These are phyloP conservation scores for Tulasnella sp. DNA, from an alignment of 768 basidiomycete genomes.

Conservation along the genomic window DNA sequence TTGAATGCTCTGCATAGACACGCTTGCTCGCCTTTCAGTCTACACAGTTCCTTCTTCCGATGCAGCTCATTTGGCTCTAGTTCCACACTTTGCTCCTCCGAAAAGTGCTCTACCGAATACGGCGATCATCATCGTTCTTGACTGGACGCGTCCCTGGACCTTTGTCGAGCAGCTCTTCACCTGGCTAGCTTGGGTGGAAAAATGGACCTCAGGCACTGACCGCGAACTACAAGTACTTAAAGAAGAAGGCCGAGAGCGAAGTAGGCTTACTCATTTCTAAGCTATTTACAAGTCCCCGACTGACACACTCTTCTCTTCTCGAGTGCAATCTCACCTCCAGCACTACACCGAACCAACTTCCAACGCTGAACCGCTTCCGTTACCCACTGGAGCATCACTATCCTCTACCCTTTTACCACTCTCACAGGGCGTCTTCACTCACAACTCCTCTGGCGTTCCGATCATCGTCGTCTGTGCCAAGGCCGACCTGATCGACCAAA, in stretches of 20 bases:
- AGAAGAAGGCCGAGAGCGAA: conserved; percentile 72
- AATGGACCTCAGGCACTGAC: conserved; percentile 55
- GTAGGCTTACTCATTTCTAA: conserved; percentile 37
- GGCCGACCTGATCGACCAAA: conserved; percentile 85
- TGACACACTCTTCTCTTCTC: neutral
- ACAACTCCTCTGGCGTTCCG: conserved; percentile 76
- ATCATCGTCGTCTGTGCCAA: conserved; percentile 87
- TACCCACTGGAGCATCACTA: conserved; percentile 43
- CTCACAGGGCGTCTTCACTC: conserved; percentile 72
- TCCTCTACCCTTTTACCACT: conserved; percentile 68
- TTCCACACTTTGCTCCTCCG: conserved; percentile 73
- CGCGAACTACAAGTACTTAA: conserved; percentile 62
- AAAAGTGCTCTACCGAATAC: conserved; percentile 54
- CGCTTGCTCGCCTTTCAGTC: conserved; percentile 76
- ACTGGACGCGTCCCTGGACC: conserved; percentile 92
- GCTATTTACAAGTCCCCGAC: neutral
- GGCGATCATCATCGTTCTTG: conserved; percentile 71
- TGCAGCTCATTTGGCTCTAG: conserved; percentile 52
- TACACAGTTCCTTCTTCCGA: conserved; percentile 81
- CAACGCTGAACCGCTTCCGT: conserved; percentile 32
- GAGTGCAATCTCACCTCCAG: conserved; percentile 82
- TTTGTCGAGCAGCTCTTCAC: conserved; percentile 74
- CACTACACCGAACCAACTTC: conserved; percentile 76
- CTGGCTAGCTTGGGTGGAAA: conserved; percentile 82
- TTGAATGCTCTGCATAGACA: conserved; percentile 46